phyloP scores from a whole-genome alignment of 2,329 filamentous ascomycete genomes.

The Colletotrichum australisinense region DNA sequence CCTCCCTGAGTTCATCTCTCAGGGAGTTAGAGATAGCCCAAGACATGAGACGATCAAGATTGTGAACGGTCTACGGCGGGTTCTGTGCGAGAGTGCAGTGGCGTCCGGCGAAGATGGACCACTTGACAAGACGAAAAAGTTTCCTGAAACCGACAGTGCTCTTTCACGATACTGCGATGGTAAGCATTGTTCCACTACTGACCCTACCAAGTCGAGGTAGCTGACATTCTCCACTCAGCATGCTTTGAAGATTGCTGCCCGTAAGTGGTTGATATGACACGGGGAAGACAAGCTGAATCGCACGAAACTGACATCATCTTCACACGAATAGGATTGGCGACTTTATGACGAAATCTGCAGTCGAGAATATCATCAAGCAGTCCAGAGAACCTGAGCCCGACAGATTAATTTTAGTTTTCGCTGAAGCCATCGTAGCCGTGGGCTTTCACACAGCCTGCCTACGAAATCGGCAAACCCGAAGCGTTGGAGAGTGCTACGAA shows the following conservation, averaged over 20 bases:
- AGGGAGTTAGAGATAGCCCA: neutral
- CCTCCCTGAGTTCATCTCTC: neutral
- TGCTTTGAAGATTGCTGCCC: slow-evolving; percentile 27
- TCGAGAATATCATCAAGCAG: slow-evolving; percentile 6
- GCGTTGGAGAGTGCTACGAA: neutral
- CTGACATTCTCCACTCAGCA: neutral
- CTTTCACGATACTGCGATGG: slow-evolving; percentile 23
- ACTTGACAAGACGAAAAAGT: neutral
- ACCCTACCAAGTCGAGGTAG: neutral
- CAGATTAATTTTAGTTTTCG: neutral
- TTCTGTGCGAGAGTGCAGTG: neutral
- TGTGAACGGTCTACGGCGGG: slow-evolving; percentile 21
- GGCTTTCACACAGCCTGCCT: slow-evolving; percentile 10
- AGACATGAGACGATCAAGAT: slow-evolving; percentile 11
- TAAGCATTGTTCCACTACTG: neutral
- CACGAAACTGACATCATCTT: neutral
- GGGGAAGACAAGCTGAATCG: too few species aligned
- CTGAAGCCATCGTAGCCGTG: slow-evolving; percentile 8
- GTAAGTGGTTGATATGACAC: neutral
- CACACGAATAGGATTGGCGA: neutral
- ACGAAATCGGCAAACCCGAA: neutral
- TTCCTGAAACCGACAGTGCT: neutral
- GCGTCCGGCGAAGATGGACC: neutral
- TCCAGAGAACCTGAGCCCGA: neutral
- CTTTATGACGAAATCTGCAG: slow-evolving; percentile 12